These are phyloP conservation scores for Blastobotrys capitulatus DNA, from an alignment of 1,139 yeast species.

Conservation along the genomic window DNA sequence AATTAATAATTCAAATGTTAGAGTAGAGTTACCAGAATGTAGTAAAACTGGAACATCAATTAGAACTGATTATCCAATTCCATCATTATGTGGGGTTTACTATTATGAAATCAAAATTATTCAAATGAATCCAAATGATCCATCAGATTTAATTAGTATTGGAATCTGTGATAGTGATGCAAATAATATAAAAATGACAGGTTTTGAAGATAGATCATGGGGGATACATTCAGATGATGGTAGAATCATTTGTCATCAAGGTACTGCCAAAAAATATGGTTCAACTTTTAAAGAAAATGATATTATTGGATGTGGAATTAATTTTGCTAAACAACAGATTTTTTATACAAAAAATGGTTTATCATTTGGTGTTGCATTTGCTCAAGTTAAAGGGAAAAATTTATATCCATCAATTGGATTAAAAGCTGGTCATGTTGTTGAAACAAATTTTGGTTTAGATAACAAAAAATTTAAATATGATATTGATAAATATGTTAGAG, in stretches of 20 bases:
- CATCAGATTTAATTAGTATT: constrained; percentile 25
- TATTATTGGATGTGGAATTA: constrained; percentile 78
- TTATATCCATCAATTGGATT: constrained; percentile 48
- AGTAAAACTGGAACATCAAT: constrained; percentile 20
- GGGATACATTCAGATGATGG: constrained; percentile 60
- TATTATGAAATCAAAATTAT: constrained; percentile 51
- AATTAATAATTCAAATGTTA: neutral
- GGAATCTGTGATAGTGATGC: constrained; percentile 33
- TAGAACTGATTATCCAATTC: constrained; percentile 41
- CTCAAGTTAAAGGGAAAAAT: constrained; percentile 34
- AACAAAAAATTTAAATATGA: constrained; percentile 60
- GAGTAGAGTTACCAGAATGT: neutral
- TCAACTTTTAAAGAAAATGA: constrained; percentile 53
- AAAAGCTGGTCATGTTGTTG: constrained; percentile 43
- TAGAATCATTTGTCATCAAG: constrained; percentile 40
- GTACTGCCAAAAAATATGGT: constrained; percentile 38
- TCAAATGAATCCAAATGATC: constrained; percentile 15
- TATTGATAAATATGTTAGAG: constrained; percentile 57
- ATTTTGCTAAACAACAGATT: constrained; percentile 55
- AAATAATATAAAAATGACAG: constrained; percentile 36
- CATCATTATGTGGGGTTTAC: constrained; percentile 45
- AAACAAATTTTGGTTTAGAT: constrained; percentile 63
- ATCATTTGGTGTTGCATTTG: constrained; percentile 48
- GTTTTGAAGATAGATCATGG: constrained; percentile 46
- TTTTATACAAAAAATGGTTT: constrained; percentile 85